phyloP scores from a whole-genome alignment of 1,284 basidiomycete species.

The Hemileccinum hortonii region DNA sequence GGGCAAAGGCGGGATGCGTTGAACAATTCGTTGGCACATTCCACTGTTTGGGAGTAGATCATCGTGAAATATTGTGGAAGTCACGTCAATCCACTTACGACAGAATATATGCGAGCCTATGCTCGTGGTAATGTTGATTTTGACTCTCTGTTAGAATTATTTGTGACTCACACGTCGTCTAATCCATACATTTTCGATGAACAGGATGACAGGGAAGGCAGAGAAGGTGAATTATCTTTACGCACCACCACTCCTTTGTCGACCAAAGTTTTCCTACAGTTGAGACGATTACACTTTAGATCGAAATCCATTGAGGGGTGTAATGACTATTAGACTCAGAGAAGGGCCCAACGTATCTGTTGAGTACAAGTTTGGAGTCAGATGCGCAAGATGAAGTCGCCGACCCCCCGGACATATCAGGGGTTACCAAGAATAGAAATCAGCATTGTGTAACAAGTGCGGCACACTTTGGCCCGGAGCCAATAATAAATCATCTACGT shows the following conservation, averaged over 20 bases:
- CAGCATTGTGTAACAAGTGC: too few relatives aligned
- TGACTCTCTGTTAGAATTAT: constrained; percentile 16
- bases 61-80: background rate
- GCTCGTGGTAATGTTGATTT: constrained; percentile 4
- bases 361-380: too few relatives aligned
- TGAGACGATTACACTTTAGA: constrained; percentile 73
- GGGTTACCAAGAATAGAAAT: constrained; percentile 13
- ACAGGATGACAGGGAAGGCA: constrained; percentile 7
- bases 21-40: constrained; percentile 82
- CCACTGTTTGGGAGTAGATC: constrained; percentile 46
- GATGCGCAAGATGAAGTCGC: too few relatives aligned
- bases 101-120: constrained; percentile 81
- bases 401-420: too few relatives aligned
- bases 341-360: background rate
- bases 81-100: constrained; percentile 42
- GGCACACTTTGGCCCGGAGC: background rate
- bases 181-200: constrained; percentile 4
- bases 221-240: constrained; percentile 32
- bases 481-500: constrained; percentile 6
- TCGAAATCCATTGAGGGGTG: constrained; percentile 42
- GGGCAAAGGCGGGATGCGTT: constrained; percentile 73
- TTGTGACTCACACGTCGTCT: constrained; percentile 49
- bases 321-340: background rate
- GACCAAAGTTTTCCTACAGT: constrained; percentile 59
- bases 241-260: constrained; percentile 82